Evolutionary conservation across 1,139 yeast species (phyloP).

Genomic region (Petasospora fabianii): DNA sequence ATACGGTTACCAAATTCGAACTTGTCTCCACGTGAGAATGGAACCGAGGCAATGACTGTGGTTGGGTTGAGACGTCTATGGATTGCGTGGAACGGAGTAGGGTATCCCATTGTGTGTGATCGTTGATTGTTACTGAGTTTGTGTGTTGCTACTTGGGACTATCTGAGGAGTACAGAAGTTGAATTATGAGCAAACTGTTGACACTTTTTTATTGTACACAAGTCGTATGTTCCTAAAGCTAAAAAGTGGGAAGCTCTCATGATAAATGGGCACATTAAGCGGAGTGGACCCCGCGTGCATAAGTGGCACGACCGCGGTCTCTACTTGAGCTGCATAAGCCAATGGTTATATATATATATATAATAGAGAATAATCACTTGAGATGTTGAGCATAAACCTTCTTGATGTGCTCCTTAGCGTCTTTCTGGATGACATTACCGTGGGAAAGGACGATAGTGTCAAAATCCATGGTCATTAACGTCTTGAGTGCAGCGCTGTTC

Average conservation of each 20-base stretch:
- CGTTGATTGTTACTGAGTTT: not conserved
- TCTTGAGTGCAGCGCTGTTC: slow-evolving; percentile 32
- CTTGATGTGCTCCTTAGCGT: slow-evolving; percentile 33
- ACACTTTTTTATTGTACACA: too few species aligned
- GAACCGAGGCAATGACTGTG: slow-evolving; percentile 47
- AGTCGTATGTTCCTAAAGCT: too few species aligned
- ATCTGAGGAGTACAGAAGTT: not conserved
- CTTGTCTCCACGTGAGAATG: slow-evolving; percentile 39
- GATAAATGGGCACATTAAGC: too few species aligned
- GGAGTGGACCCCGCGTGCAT: too few species aligned
- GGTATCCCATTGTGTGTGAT: slow-evolving; percentile 22
- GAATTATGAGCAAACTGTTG: not conserved
- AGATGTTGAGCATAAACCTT: slow-evolving; percentile 5
- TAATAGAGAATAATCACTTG: not conserved
- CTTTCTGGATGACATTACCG: slow-evolving; percentile 48
- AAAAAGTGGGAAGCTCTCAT: too few species aligned
- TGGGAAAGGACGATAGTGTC: slow-evolving; percentile 53
- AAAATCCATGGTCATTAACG: slow-evolving; percentile 44
- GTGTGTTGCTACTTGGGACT: too few species aligned
- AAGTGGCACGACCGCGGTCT: too few species aligned
- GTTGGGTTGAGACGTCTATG: slow-evolving; percentile 44
- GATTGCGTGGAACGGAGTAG: slow-evolving; percentile 37
- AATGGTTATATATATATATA: too few species aligned
- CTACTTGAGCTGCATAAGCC: too few species aligned
- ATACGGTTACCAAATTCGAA: slow-evolving; percentile 60